phyloP scores from a whole-genome alignment of 495 filamentous ascomycete species.

The Jackrogersella minutella region DNA sequence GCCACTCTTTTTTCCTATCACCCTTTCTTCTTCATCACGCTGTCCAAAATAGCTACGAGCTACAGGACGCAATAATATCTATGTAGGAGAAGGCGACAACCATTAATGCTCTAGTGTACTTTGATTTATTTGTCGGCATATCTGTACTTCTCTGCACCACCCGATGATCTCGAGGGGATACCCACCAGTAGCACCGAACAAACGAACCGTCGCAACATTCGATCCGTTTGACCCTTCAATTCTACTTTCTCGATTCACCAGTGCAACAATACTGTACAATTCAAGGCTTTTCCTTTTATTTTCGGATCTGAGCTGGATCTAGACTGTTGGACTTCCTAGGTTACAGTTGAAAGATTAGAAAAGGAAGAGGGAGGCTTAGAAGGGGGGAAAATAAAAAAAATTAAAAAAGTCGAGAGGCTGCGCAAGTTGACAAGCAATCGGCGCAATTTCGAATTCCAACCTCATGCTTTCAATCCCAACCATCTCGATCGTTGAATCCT shows the following conservation, averaged over 20 bases:
- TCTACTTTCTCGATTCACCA: slow-evolving; percentile 11
- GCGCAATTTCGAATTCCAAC: slow-evolving; percentile 39
- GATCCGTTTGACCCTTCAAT: slow-evolving; percentile 33
- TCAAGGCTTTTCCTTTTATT: slow-evolving; percentile 5
- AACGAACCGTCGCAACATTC: slow-evolving; percentile 37
- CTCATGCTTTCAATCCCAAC: slow-evolving; percentile 40
- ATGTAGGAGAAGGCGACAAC: slow-evolving; percentile 4
- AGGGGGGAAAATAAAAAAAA: slow-evolving; percentile 10
- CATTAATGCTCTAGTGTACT: slow-evolving; percentile 9
- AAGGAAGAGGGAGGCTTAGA: slow-evolving; percentile 25
- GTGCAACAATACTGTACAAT: slow-evolving; percentile 10
- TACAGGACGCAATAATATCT: slow-evolving; percentile 8
- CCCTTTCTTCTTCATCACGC: slow-evolving; percentile 13
- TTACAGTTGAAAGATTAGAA: slow-evolving; percentile 8
- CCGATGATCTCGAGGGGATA: slow-evolving; percentile 28
- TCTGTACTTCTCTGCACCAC: slow-evolving; percentile 3
- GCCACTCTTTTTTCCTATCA: slow-evolving; percentile 15
- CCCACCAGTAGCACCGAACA: slow-evolving; percentile 24
- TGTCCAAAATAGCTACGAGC: slow-evolving; percentile 5
- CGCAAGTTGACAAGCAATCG: slow-evolving; percentile 29
- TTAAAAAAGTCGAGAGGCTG: slow-evolving; percentile 40
- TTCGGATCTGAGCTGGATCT: slow-evolving; percentile 1
- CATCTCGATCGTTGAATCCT: slow-evolving; percentile 26
- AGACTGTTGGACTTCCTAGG: background rate
- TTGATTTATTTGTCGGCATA: background rate